Evolutionary conservation across 192 early-diverging fungal genomes (phyloP), one percentile per base, ranked within the genome.

Genomic region (Linnemannia exigua): DNA sequence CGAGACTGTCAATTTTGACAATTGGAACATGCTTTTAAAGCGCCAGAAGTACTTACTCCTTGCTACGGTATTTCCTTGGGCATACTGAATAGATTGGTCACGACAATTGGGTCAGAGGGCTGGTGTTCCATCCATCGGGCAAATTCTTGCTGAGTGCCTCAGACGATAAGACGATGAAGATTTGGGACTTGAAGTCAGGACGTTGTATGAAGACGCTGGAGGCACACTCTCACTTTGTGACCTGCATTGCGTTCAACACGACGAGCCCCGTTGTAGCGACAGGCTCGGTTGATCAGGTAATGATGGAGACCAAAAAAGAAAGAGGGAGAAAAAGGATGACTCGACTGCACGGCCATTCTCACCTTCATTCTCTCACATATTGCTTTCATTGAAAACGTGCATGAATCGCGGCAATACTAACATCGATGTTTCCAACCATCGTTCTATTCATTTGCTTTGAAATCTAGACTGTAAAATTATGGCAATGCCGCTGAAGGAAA

Each of bases 91-190:
- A 95, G 94, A 87, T 91, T 37, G 97, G 97, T 16, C 97, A 98
- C 80, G 97, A 98, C 67, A 97, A 97, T 82, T 98, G 97, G 97
- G 92, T 98, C 16, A 94, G 97, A 50, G 95, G 94, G 48, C 85
- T 99, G 52, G 92, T 92, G 1, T 93, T 97, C 79, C 95, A 97
- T 68, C 95, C 97, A 0, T 93, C 90, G 61, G 97, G 96, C 47
- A 96, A 96, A 76, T 95, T 90, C 75, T 83, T 99, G 5, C 77
- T 98, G 14, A 94, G 93, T 38, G 95, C 94, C 2, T 95, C 95
- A 0, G 98, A 99, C 79, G 98, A 99, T 87, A 98, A 97, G 80
- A 94, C 96, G 0, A 89, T 99, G 74, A 92, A 94, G 51, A 88
- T 96, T 36, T 99, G 98, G 98, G 97, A 98, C 77, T 88, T 98